These are phyloP conservation scores for Phytophthora citrophthora DNA, from an alignment of 352 stramenopile genomes.

Conservation along the genomic window DNA sequence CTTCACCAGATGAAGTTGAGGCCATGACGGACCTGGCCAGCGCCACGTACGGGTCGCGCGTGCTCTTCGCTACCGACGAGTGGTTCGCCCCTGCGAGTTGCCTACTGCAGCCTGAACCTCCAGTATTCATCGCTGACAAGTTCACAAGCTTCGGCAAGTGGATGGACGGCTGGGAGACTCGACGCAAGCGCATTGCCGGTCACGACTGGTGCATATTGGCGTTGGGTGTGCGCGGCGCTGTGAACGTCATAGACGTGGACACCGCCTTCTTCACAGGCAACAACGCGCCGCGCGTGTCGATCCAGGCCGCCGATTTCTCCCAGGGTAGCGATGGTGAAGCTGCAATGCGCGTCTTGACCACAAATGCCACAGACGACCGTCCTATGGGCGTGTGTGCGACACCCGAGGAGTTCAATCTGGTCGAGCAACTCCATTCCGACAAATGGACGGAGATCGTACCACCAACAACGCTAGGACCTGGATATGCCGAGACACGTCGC, in stretches of 20 bases:
- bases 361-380: slow-evolving; percentile 47
- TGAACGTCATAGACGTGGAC: slow-evolving; percentile 86
- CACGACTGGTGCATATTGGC: slow-evolving; percentile 94
- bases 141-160: slow-evolving; percentile 95
- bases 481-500: slow-evolving; percentile 88
- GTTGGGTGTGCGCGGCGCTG: slow-evolving; percentile 74
- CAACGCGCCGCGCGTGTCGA: slow-evolving; percentile 82
- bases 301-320: slow-evolving; percentile 78
- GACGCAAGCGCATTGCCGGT: slow-evolving; percentile 83
- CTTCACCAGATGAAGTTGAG: slow-evolving; percentile 21
- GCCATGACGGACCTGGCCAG: slow-evolving; percentile 73
- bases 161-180: slow-evolving; percentile 97
- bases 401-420: slow-evolving; percentile 44
- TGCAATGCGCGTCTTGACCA: slow-evolving; percentile 50
- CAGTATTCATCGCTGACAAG: slow-evolving; percentile 90
- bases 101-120: slow-evolving; percentile 72
- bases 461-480: slow-evolving; percentile 53
- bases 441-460: slow-evolving; percentile 76
- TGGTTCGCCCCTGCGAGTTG: slow-evolving; percentile 92
- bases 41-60: slow-evolving; percentile 53
- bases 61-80: slow-evolving; percentile 94
- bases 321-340: slow-evolving; percentile 21
- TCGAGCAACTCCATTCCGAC: slow-evolving; percentile 54
- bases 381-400: slow-evolving; percentile 62
- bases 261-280: slow-evolving; percentile 97